Percentiles rank a stretch among this genome's conserved stretches.
Conservation (phyloP, 2,329 filamentous ascomycete genomes). For the Thermochaetoides dissita region DNA sequence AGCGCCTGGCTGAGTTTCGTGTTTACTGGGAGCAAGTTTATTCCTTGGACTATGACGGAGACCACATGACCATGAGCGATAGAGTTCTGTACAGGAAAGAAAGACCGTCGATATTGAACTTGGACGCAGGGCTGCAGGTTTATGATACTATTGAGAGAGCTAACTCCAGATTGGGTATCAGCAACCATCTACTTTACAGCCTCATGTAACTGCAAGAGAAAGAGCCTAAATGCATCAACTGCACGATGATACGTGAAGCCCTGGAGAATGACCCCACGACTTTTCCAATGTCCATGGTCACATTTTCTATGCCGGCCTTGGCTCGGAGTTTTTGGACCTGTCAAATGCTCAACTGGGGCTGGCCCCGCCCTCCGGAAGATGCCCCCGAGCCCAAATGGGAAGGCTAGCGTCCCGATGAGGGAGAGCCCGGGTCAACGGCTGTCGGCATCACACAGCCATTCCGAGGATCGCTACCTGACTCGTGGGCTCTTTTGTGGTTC, state of each 20-base stretch:
- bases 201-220: neutral
- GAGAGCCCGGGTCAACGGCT: neutral
- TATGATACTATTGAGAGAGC: no score
- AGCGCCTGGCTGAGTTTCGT: no score
- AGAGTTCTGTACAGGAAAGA: no score
- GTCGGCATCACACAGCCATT: neutral
- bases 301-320: neutral
- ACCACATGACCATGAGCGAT: no score
- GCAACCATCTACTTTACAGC: no score
- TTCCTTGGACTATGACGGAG: no score
- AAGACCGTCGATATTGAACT: no score
- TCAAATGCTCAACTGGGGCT: neutral
- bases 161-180: no score
- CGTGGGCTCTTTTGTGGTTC: neutral
- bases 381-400: slow-evolving; percentile 3
- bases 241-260: neutral
- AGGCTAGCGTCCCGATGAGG: slow-evolving; percentile 1
- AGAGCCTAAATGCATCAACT: neutral
- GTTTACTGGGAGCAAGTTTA: no score
- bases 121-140: no score
- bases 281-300: neutral
- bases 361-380: neutral
- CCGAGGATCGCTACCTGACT: neutral
- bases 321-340: slow-evolving; percentile 1
- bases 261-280: no score